These are phyloP conservation scores for Fusarium abutilonis DNA, from an alignment of 2,329 filamentous ascomycete species.

Conservation along the genomic window DNA sequence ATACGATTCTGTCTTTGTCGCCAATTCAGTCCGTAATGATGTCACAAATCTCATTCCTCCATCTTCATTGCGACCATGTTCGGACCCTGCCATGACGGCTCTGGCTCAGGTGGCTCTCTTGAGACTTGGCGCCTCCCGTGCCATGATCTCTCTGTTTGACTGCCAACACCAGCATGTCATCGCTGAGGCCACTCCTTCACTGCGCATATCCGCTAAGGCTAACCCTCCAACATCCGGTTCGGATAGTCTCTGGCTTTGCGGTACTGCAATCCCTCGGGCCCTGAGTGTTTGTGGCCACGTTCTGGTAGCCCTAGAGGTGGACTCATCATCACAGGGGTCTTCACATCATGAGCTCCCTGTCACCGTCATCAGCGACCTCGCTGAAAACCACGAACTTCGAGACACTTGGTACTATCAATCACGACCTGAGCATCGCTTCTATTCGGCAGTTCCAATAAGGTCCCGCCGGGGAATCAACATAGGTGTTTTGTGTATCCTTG, in stretches of 20 bases:
- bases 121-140: constrained; percentile 54
- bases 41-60: constrained; percentile 36
- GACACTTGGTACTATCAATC: constrained; percentile 35
- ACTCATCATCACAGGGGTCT: not conserved
- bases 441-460: constrained; percentile 54
- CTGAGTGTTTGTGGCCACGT: constrained; percentile 46
- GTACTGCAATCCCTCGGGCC: constrained; percentile 46
- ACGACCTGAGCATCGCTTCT: constrained; percentile 49
- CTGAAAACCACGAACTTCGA: constrained; percentile 43
- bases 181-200: constrained; percentile 59
- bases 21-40: constrained; percentile 38
- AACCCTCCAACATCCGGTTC: constrained; percentile 34
- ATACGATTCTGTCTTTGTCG: constrained; percentile 33
- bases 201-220: constrained; percentile 47
- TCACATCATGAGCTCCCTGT: constrained; percentile 43
- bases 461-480: constrained; percentile 54
- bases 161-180: constrained; percentile 59
- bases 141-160: constrained; percentile 63
- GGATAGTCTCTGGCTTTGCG: constrained; percentile 45
- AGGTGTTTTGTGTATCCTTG: constrained; percentile 51
- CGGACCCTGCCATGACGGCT: constrained; percentile 57
- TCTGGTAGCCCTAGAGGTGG: constrained; percentile 12
- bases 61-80: constrained; percentile 43
- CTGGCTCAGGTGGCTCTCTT: constrained; percentile 61
- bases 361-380: constrained; percentile 49